A percentile compares a stretch with the other conserved stretches of the same genome.
Evolutionary conservation across 2,329 filamentous ascomycete genomes (phyloP).

Genomic region (Trichophyton rubrum): DNA sequence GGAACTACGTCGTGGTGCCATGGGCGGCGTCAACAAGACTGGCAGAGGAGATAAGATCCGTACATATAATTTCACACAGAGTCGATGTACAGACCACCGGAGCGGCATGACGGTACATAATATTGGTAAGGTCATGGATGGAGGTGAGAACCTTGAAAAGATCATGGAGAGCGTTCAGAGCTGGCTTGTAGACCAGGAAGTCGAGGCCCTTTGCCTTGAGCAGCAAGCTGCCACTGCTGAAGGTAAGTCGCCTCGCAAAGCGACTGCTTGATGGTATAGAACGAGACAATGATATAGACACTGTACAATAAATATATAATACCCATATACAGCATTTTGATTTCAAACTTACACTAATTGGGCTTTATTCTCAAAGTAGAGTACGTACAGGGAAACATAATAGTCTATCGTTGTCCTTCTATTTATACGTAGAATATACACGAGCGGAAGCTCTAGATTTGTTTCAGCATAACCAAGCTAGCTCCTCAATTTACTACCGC

Average conservation of each 20-base stretch:
- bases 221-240: conserved; percentile 33
- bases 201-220: conserved; percentile 55
- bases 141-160: conserved; percentile 57
- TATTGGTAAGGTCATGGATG: conserved; percentile 65
- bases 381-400: neutral
- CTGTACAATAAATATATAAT: neutral
- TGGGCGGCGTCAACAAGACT: conserved; percentile 64
- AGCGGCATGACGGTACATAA: conserved; percentile 69
- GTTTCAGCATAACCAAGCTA: neutral
- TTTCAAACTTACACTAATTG: neutral
- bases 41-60: conserved; percentile 87
- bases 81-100: conserved; percentile 79
- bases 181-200: conserved; percentile 65
- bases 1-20: conserved; percentile 60
- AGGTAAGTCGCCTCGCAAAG: neutral
- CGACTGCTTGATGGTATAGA: neutral
- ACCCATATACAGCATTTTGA: neutral
- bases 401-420: neutral
- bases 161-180: conserved; percentile 65
- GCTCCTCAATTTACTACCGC: neutral
- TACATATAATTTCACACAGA: conserved; percentile 72
- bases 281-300: neutral
- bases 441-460: neutral
- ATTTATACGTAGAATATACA: neutral
- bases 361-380: neutral